Base-by-base conservation (phyloP, 1,139 yeast species). In the Geotrichum klebahnii region DNA sequence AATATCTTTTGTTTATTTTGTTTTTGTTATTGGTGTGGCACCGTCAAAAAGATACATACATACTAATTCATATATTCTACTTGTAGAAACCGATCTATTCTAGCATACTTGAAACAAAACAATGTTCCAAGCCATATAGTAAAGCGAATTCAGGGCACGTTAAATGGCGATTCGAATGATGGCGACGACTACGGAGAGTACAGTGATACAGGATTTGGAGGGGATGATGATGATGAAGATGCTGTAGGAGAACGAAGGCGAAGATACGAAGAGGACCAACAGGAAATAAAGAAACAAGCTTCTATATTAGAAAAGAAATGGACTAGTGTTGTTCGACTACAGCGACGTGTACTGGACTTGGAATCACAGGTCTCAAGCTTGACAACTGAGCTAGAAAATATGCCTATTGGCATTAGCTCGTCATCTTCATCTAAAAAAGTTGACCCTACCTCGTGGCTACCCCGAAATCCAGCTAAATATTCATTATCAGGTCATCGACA, bases 291-390 rank as follows among this genome's bases (percentile, higher is more conserved):
- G 20, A 50, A 53, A 40, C 54, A 52, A 34, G 60, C 61, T 3
- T 56, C 49, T 34, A 54, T 84, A 46, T 71, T 90, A 39, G 94
- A 86, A 59, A 85, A 83, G 68, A 90, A 89, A 68, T 90, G 97
- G 97, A 76, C 85, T 0, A 83, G 95, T 0, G 94, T 90, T 4
- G 73, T 87, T 32, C 72, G 96, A 48, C 72, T 90, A 37, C 97
- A 90, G 66, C 78, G 82, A 56, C 78, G 80, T 60, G 82, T 89
- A 44, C 70, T 84, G 52, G 94, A 84, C 51, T 66, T 71, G 19
- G 75, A 64, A 51, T 38, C 61, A 1, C 80, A 78, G 53, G 65
- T 77, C 3, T 58, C 62, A 20, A 67, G 70, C 43, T 63, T 78
- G 50, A 70, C 74, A 47, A 58, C 71, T 2, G 74, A 77, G 31